Base-by-base conservation (phyloP, 345 rosid species). In the Eucalyptus cloeziana region DNA sequence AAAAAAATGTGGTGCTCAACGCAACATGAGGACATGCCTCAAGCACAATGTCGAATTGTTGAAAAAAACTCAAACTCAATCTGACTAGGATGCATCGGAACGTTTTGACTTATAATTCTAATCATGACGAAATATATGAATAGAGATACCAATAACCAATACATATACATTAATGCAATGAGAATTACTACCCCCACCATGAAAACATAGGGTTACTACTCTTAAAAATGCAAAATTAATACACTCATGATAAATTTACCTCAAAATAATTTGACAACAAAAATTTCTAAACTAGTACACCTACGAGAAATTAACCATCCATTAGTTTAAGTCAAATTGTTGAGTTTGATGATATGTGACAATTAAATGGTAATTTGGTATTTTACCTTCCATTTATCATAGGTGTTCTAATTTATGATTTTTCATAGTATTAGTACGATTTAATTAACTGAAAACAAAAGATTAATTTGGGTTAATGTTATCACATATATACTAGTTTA, bases 311-410 rank as follows among this genome's bases (percentile, higher is more conserved):
- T 56, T 56, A 56, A 56, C 30, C 62, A 56, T 24, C 13, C 1
- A 56, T 56, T 10, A 56, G 13, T 56, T 56, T 24, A 56, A 8
- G 30, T 56, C 0, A 56, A 24, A 56, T 56, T 24, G 0, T 56
- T 56, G 1, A 56, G 3, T 56, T 56, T 0, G 2, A 56, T 56
- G 0, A 0, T 0, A 56, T 24, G 0, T 56, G 30, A 0, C 1
- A 4, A 0, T 56, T 10, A 24, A 4, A 0, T 0, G 0, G 4
- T 56, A 56, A 2, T 24, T 56, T 2, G 0, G 62, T 9, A 10
- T 24, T 56, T 56, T 56, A 56, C 62, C 0, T 4, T 56, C 1
- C 0, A 22, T 8, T 56, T 24, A 24, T 56, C 6, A 24, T 0
- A 56, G 2, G 3, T 24, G 13, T 22, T 9, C 1, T 22, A 24